phyloP scores from a whole-genome alignment of 495 filamentous ascomycete species.

The Lentithecium fluviatile region DNA sequence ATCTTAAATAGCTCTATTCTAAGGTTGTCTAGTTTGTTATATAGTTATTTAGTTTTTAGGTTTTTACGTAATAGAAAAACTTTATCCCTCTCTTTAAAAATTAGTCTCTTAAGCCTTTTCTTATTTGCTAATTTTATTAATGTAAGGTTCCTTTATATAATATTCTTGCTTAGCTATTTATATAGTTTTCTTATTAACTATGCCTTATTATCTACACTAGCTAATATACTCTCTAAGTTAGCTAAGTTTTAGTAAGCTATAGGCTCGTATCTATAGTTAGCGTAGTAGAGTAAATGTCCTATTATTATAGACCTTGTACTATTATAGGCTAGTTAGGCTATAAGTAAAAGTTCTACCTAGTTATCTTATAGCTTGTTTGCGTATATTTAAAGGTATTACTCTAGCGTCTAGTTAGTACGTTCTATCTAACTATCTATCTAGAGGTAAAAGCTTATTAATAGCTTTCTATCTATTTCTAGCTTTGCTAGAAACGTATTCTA shows the following conservation, averaged over 20 bases:
- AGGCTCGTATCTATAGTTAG: not conserved
- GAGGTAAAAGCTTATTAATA: not conserved
- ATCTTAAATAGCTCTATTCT: not conserved
- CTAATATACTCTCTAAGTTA: not conserved
- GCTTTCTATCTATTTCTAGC: not conserved
- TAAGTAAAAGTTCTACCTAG: not conserved
- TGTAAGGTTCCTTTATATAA: not conserved
- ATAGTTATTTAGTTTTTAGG: constrained; percentile 1
- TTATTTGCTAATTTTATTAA: not conserved
- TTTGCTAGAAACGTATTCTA: not conserved
- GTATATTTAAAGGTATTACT: not conserved
- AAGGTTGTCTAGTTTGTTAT: not conserved
- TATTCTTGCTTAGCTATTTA: not conserved
- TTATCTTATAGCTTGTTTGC: not conserved
- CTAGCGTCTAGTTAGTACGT: not conserved
- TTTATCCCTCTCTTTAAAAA: not conserved
- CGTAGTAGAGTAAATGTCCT: not conserved
- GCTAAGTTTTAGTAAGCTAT: not conserved
- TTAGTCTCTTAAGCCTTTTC: constrained; percentile 1
- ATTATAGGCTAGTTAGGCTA: not conserved
- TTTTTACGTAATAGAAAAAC: not conserved
- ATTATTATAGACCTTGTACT: not conserved
- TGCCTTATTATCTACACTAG: not conserved
- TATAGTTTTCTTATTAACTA: not conserved
- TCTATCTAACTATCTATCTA: constrained; percentile 4